A percentile compares a stretch with the other conserved stretches of the same genome.
Evolutionary conservation across 2,329 filamentous ascomycete species (phyloP).

Genomic region (Ophiostoma quercus): DNA sequence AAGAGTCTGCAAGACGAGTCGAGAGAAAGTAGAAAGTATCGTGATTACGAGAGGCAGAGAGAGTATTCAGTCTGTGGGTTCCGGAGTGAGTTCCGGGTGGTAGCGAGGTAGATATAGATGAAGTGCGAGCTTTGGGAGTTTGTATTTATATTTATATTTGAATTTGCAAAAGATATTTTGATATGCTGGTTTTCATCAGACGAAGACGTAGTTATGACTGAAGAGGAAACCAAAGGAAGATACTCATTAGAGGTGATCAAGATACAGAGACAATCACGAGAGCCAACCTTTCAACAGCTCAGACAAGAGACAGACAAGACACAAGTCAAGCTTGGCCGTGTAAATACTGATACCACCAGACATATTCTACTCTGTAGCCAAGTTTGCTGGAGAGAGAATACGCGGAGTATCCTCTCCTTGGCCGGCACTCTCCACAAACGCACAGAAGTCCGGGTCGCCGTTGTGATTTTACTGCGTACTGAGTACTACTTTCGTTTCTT

Average conservation of each 20-base stretch:
- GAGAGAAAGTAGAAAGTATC: not conserved
- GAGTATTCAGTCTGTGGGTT: not conserved
- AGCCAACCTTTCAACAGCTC: not conserved
- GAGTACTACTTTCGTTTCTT: not conserved
- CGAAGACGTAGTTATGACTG: not conserved
- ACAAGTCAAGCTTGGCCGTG: not conserved
- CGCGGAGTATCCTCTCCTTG: not conserved
- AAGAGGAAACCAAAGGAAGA: not conserved
- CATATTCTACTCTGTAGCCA: not conserved
- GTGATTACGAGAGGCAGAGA: not conserved
- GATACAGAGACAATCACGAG: not conserved
- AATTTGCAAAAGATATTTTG: not conserved
- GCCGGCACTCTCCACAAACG: not conserved
- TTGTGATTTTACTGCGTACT: not conserved
- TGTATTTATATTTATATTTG: not conserved
- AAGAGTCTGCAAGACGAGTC: too few species aligned
- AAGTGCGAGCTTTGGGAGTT: not conserved
- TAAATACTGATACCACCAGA: not conserved
- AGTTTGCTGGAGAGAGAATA: not conserved
- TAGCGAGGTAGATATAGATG: not conserved
- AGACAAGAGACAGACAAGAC: not conserved
- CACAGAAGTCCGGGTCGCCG: not conserved
- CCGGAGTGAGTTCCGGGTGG: not conserved
- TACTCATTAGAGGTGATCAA: not conserved
- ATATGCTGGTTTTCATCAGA: conserved; percentile 5